phyloP scores from a whole-genome alignment of 495 filamentous ascomycete species.

The Neurospora sublineolata region DNA sequence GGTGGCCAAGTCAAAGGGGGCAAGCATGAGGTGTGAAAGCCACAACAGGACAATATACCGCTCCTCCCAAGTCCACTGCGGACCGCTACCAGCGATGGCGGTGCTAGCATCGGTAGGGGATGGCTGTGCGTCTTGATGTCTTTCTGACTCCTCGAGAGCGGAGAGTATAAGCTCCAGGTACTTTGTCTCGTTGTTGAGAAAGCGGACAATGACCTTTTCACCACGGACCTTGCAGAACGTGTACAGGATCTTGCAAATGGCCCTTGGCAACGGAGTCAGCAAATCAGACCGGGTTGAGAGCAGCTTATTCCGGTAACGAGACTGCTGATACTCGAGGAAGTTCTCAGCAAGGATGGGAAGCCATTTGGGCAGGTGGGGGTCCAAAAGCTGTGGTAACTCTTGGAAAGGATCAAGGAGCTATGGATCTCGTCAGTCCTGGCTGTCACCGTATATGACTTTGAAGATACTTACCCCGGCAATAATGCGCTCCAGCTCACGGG shows the following conservation, averaged over 20 bases:
- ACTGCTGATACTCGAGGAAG: slow-evolving; percentile 58
- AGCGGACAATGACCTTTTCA: slow-evolving; percentile 79
- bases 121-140: not conserved
- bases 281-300: slow-evolving; percentile 29
- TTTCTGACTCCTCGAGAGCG: slow-evolving; percentile 45
- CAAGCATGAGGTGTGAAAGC: slow-evolving; percentile 86
- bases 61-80: slow-evolving; percentile 65
- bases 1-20: slow-evolving; percentile 79
- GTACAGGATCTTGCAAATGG: slow-evolving; percentile 70
- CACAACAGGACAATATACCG: slow-evolving; percentile 80
- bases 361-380: slow-evolving; percentile 67
- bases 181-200: slow-evolving; percentile 78
- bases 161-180: slow-evolving; percentile 68
- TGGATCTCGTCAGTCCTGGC: slow-evolving; percentile 7
- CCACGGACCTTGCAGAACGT: slow-evolving; percentile 90
- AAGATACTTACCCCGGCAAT: slow-evolving; percentile 29
- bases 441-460: not conserved
- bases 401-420: slow-evolving; percentile 81
- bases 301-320: slow-evolving; percentile 16
- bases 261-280: slow-evolving; percentile 49
- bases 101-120: not conserved
- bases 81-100: slow-evolving; percentile 6
- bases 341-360: slow-evolving; percentile 61
- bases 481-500: slow-evolving; percentile 34
- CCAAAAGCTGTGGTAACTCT: slow-evolving; percentile 92